A percentile compares a stretch with the other conserved stretches of the same genome.
These are phyloP conservation scores for Chaetothyriales sp. DNA, from an alignment of 2,329 filamentous ascomycete genomes.

Conservation along the genomic window DNA sequence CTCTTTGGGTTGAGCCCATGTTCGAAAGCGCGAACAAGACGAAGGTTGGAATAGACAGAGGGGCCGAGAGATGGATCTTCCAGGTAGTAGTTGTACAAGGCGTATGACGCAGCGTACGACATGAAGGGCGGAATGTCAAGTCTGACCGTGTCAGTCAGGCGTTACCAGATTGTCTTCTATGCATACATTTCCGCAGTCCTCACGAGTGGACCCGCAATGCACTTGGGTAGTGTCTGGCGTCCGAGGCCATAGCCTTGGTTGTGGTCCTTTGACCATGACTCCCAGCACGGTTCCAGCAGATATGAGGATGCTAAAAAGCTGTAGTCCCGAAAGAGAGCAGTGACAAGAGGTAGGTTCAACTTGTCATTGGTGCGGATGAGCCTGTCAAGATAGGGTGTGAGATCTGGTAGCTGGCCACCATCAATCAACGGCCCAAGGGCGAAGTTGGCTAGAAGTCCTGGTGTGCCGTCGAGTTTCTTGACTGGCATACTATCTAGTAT, in stretches of 20 bases:
- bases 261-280: constrained; percentile 44
- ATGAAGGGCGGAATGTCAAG: constrained; percentile 79
- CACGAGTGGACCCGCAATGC: constrained; percentile 68
- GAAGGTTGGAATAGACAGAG: constrained; percentile 46
- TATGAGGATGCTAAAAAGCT: constrained; percentile 82
- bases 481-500: constrained; percentile 69
- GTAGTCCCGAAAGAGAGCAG: constrained; percentile 82
- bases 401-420: constrained; percentile 55
- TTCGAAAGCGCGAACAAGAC: constrained; percentile 83
- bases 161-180: constrained; percentile 2
- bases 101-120: constrained; percentile 59
- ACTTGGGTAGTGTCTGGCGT: constrained; percentile 56
- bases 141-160: constrained; percentile 26
- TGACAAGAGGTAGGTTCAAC: constrained; percentile 54
- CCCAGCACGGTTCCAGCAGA: constrained; percentile 80
- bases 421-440: constrained; percentile 63
- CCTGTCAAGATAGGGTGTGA: constrained; percentile 59
- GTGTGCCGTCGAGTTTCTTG: constrained; percentile 55
- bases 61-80: constrained; percentile 34
- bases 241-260: constrained; percentile 68
- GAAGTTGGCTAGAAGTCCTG: constrained; percentile 63
- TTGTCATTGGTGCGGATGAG: constrained; percentile 38
- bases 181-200: constrained; percentile 75
- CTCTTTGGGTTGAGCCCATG: constrained; percentile 72
- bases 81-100: constrained; percentile 51